Percentiles rank a stretch among this genome's conserved stretches.
phyloP scores from a whole-genome alignment of 2,329 filamentous ascomycete genomes.

The Fusarium musae region DNA sequence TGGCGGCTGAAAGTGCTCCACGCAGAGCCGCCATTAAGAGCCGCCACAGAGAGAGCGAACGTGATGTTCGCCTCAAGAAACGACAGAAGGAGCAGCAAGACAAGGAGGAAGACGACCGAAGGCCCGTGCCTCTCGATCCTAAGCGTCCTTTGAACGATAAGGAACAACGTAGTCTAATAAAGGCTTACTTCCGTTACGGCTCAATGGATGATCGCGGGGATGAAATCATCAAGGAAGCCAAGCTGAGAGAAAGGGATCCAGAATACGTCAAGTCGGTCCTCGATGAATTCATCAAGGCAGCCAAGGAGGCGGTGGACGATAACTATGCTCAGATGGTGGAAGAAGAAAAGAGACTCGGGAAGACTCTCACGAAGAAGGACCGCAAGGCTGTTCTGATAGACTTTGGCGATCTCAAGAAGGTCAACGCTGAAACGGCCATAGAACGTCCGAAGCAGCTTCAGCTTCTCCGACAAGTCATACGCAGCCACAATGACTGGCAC shows the following conservation, averaged over 20 bases:
- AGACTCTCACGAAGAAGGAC: conserved; percentile 92
- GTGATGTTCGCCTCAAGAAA: conserved; percentile 75
- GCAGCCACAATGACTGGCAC: conserved; percentile 73
- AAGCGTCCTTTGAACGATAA: conserved; percentile 91
- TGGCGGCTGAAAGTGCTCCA: conserved; percentile 87
- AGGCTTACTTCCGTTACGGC: conserved; percentile 90
- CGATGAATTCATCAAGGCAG: conserved; percentile 74
- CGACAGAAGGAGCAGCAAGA: conserved; percentile 72
- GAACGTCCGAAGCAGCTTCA: conserved; percentile 91
- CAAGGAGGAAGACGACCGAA: conserved; percentile 75
- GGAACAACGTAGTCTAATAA: conserved; percentile 90
- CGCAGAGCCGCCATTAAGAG: conserved; percentile 75
- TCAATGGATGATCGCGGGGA: conserved; percentile 88
- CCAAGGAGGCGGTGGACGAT: conserved; percentile 68
- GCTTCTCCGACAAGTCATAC: conserved; percentile 80
- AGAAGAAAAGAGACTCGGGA: conserved; percentile 84
- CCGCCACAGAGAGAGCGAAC: conserved; percentile 67
- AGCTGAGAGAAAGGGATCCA: conserved; percentile 82
- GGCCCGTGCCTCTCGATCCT: conserved; percentile 81
- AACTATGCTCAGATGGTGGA: conserved; percentile 79
- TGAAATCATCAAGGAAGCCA: conserved; percentile 88
- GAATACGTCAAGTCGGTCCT: conserved; percentile 82
- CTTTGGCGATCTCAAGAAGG: conserved; percentile 90
- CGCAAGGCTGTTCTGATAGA: conserved; percentile 97
- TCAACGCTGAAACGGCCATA: conserved; percentile 95